phyloP scores from a whole-genome alignment of 495 filamentous ascomycete species.

The Podospora bellae-mahoneyi region DNA sequence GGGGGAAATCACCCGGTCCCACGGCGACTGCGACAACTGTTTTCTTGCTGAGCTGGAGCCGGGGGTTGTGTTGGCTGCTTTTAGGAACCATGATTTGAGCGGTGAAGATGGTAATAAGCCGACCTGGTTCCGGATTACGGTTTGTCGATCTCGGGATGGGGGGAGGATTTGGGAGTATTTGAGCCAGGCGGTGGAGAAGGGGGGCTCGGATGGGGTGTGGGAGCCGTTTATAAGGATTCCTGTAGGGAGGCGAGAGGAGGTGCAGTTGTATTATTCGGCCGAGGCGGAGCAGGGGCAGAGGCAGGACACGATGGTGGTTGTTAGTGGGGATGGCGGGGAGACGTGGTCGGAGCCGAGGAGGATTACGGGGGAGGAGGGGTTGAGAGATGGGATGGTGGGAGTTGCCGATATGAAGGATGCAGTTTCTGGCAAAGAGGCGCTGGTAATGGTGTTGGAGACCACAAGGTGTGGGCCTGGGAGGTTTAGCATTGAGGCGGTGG shows the following conservation, averaged over 20 bases:
- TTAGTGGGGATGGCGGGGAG: constrained; percentile 52
- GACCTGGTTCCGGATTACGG: neutral
- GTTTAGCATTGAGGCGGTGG: constrained; percentile 54
- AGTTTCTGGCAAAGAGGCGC: neutral
- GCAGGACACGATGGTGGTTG: constrained; percentile 58
- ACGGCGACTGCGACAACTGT: neutral
- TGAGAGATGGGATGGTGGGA: constrained; percentile 58
- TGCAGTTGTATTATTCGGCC: constrained; percentile 55
- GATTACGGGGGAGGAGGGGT: constrained; percentile 35
- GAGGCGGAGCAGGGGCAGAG: constrained; percentile 31
- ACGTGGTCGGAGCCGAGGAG: constrained; percentile 45
- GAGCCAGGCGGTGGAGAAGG: neutral
- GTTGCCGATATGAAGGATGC: constrained; percentile 42
- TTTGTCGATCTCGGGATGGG: neutral
- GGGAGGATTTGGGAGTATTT: neutral
- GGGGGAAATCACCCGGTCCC: neutral
- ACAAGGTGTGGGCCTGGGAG: constrained; percentile 37
- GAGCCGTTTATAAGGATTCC: constrained; percentile 42
- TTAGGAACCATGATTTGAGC: neutral
- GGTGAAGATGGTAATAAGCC: neutral
- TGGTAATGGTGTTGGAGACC: constrained; percentile 45
- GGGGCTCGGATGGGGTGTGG: neutral
- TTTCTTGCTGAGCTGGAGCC: neutral
- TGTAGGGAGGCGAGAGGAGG: constrained; percentile 42
- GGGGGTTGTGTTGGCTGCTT: neutral